Evolutionary conservation across 129 eudicot species (phyloP).

Genomic region (Smallanthus sonchifolius): DNA sequence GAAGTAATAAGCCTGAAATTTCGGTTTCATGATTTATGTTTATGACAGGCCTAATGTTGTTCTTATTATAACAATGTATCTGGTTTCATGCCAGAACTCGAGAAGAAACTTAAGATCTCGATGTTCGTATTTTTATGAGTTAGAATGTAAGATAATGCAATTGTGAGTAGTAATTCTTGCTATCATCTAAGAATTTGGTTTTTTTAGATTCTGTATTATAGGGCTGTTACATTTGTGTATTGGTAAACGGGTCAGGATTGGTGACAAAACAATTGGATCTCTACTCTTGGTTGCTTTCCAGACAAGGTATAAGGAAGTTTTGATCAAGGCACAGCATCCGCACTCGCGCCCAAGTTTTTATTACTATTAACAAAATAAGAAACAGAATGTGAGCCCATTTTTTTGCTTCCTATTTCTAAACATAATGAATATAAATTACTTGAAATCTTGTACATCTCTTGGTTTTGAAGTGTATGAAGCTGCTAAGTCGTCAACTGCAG

Average conservation of each 20-base stretch:
- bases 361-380: conserved; percentile 77
- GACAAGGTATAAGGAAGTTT: conserved; percentile 78
- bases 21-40: not conserved
- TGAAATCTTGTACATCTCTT: not conserved
- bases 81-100: conserved; percentile 47
- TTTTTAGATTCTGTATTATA: not conserved
- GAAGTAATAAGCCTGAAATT: conserved; percentile 40
- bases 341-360: conserved; percentile 60
- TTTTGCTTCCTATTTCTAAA: not conserved
- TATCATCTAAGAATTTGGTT: not conserved
- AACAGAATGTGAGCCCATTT: conserved; percentile 56
- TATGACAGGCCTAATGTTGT: not conserved
- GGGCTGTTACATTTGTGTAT: not conserved
- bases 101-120: conserved; percentile 80
- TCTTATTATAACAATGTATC: conserved; percentile 2
- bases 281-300: conserved; percentile 66
- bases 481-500: conserved; percentile 71
- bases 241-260: conserved; percentile 42
- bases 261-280: conserved; percentile 23
- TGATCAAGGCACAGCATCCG: conserved; percentile 72
- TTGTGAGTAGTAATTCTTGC: conserved; percentile 44
- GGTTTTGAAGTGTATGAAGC: conserved; percentile 72
- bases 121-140: conserved; percentile 71
- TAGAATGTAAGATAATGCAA: conserved; percentile 74
- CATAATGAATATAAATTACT: not conserved